These are phyloP conservation scores for Xylaria sp. DNA, from an alignment of 495 filamentous ascomycete species.

Conservation along the genomic window DNA sequence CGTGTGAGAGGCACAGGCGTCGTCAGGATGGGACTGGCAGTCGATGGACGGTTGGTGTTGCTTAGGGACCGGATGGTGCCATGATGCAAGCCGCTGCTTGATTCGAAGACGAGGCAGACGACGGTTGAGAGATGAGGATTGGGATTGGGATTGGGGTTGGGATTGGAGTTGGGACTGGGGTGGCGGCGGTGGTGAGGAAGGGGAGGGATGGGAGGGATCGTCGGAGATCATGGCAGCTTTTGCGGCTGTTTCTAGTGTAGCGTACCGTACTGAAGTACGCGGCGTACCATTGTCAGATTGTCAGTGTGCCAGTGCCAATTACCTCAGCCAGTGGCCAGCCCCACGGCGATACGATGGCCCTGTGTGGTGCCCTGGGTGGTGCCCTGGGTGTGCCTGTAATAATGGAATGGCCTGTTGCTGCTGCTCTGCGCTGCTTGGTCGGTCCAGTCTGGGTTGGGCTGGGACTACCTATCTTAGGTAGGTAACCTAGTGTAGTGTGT, in stretches of 20 bases:
- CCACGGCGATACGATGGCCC: constrained; percentile 13
- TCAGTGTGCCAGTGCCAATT: background rate
- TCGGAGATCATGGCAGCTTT: constrained; percentile 29
- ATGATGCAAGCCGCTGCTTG: constrained; percentile 42
- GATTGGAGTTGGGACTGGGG: no score
- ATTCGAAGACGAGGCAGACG: constrained; percentile 39
- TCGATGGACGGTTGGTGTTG: constrained; percentile 21
- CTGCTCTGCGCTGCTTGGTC: constrained; percentile 5
- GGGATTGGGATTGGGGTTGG: no score
- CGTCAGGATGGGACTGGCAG: constrained; percentile 7
- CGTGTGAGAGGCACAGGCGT: constrained; percentile 21
- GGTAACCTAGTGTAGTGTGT: no score
- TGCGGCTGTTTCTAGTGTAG: constrained; percentile 23
- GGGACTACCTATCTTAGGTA: no score
- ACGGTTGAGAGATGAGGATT: constrained; percentile 33
- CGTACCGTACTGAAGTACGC: background rate
- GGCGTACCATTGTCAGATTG: no score
- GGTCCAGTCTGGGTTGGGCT: no score
- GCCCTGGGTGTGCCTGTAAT: background rate
- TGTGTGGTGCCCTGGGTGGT: background rate
- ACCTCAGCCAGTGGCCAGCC: background rate
- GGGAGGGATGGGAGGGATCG: constrained; percentile 27
- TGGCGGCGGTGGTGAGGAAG: constrained; percentile 29
- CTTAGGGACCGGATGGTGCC: constrained; percentile 42
- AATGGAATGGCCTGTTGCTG: background rate